Evolutionary conservation across 352 stramenopile species (phyloP).

Genomic region (Vaucheria bursata): DNA sequence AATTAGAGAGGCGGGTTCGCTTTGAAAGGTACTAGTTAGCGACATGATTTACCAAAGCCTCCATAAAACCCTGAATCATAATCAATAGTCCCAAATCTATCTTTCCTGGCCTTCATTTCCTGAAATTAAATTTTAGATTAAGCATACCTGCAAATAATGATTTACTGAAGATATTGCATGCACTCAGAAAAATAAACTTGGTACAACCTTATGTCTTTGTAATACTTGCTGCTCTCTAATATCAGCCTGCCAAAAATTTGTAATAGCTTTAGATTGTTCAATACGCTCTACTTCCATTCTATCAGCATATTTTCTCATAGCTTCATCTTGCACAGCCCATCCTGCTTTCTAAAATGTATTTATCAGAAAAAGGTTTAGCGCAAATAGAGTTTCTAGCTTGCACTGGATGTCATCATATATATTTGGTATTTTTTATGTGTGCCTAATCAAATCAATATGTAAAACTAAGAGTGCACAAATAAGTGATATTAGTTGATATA

Average conservation of each 20-base stretch:
- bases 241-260: neutral
- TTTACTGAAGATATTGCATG: too few species aligned
- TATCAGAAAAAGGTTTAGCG: too few species aligned
- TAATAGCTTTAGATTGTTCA: neutral
- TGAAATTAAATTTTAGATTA: too few species aligned
- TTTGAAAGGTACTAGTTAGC: too few species aligned
- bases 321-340: neutral
- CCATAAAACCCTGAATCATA: neutral
- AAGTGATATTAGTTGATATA: too few species aligned
- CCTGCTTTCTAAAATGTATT: neutral
- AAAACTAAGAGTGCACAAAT: too few species aligned
- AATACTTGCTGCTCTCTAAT: neutral
- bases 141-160: too few species aligned
- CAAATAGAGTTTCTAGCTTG: too few species aligned
- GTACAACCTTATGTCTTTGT: neutral
- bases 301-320: neutral
- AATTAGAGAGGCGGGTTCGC: too few species aligned
- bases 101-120: neutral
- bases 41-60: neutral
- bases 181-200: neutral
- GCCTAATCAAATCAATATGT: too few species aligned
- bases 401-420: too few species aligned
- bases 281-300: neutral
- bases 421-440: too few species aligned
- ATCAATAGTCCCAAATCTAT: neutral